Conservation (phyloP, 2,329 filamentous ascomycete species). For the Nemania sp. region DNA sequence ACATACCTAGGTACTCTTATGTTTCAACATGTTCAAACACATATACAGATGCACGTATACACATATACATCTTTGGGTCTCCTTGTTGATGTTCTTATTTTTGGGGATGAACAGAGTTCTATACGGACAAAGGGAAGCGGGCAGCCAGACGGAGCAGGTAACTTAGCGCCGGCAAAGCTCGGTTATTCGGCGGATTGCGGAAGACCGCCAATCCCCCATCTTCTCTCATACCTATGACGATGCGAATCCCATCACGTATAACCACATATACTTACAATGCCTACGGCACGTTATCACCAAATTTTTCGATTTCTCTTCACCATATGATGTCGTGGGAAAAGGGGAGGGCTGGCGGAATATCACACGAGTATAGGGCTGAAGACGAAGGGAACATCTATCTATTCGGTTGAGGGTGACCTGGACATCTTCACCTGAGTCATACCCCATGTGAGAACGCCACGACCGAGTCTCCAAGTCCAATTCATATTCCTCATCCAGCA, state of each 20-base stretch:
- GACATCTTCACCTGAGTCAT: slow-evolving; percentile 1
- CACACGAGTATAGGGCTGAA: neutral
- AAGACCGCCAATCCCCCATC: neutral
- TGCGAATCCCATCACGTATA: slow-evolving; percentile 9
- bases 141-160: neutral
- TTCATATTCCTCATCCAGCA: neutral
- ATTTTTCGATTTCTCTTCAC: neutral
- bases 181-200: slow-evolving; percentile 33
- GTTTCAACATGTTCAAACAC: too few relatives aligned
- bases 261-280: slow-evolving; percentile 2
- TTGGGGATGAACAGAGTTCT: too few relatives aligned
- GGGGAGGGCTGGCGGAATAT: neutral
- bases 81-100: too few relatives aligned
- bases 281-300: neutral
- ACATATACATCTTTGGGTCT: too few relatives aligned
- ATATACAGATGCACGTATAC: too few relatives aligned
- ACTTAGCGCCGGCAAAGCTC: slow-evolving; percentile 30
- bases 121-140: slow-evolving; percentile 9
- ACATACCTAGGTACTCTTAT: too few relatives aligned
- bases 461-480: neutral
- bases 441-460: slow-evolving; percentile 19
- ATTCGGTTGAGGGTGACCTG: neutral
- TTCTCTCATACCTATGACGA: neutral
- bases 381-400: neutral
- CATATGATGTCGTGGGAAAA: neutral